Evolutionary conservation across 1,284 basidiomycete genomes (phyloP).

Genomic region (Waitea zeae): DNA sequence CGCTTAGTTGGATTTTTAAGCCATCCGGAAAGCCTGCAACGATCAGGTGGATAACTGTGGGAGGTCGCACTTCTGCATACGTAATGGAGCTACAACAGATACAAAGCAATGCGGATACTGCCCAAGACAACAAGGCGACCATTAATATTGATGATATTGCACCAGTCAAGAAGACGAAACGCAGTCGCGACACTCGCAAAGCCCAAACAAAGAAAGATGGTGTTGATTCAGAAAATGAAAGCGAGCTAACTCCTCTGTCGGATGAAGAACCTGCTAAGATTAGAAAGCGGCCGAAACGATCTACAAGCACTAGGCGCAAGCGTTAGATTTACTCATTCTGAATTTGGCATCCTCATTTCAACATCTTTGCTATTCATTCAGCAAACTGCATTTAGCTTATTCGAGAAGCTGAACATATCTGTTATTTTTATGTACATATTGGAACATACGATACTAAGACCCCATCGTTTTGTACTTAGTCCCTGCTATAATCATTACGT

Average conservation of each 20-base stretch:
- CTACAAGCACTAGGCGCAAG: too few species aligned
- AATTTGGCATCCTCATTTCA: too few species aligned
- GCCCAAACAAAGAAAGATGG: slow-evolving; percentile 1
- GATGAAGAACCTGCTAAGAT: slow-evolving; percentile 7
- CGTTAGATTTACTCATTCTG: too few species aligned
- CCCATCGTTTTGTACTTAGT: too few species aligned
- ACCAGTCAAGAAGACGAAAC: background rate
- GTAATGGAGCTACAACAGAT: slow-evolving; percentile 49
- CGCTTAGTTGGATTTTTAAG: too few species aligned
- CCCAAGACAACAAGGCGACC: background rate
- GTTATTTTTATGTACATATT: too few species aligned
- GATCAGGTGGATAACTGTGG: slow-evolving; percentile 65
- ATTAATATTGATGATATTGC: background rate
- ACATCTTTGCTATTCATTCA: too few species aligned
- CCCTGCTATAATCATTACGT: too few species aligned
- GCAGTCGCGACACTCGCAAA: slow-evolving; percentile 1
- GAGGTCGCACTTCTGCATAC: slow-evolving; percentile 67
- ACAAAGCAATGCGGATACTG: slow-evolving; percentile 7
- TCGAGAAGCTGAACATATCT: too few species aligned
- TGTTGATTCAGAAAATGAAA: slow-evolving; percentile 10
- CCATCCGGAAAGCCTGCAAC: slow-evolving; percentile 54
- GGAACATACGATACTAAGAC: too few species aligned
- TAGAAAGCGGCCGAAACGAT: background rate
- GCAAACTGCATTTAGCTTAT: too few species aligned
- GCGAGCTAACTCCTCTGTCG: slow-evolving; percentile 16